A percentile compares a stretch with the other conserved stretches of the same genome.
phyloP scores from a whole-genome alignment of 345 rosid genomes.

The Schrenkiella parvula region DNA sequence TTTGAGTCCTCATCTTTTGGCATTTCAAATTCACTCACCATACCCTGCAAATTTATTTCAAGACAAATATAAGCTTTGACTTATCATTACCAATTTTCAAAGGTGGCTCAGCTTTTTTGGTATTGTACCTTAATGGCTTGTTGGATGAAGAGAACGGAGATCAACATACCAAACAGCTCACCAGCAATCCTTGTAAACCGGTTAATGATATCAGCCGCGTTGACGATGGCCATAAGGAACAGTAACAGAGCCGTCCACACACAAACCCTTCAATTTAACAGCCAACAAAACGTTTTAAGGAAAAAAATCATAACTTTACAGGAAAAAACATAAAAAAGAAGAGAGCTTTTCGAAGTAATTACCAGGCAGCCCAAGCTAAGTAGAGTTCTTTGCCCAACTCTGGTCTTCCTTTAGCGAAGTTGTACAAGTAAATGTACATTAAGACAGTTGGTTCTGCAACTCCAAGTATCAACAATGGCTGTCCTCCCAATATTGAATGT shows the following conservation, averaged over 20 bases:
- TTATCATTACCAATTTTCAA: neutral
- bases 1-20: conserved; percentile 44
- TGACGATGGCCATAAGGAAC: conserved; percentile 56
- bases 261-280: conserved; percentile 61
- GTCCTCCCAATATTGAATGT: conserved; percentile 86
- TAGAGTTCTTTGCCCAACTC: conserved; percentile 57
- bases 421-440: conserved; percentile 70
- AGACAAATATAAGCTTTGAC: neutral
- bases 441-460: conserved; percentile 88
- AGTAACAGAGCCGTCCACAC: conserved; percentile 84
- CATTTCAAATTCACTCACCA: conserved; percentile 56
- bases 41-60: conserved; percentile 39
- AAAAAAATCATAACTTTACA: neutral
- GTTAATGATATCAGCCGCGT: conserved; percentile 59
- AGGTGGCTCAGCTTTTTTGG: neutral
- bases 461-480: conserved; percentile 70
- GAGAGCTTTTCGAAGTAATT: neutral
- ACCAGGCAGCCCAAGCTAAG: conserved; percentile 94
- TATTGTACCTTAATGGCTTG: conserved; percentile 63
- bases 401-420: conserved; percentile 59
- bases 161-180: conserved; percentile 82
- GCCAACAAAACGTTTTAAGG: neutral
- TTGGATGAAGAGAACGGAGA: conserved; percentile 75
- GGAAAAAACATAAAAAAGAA: neutral
- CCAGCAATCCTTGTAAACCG: conserved; percentile 82